These are phyloP conservation scores for Rosa multiflora DNA, from an alignment of 306 rosid genomes.

Conservation along the genomic window DNA sequence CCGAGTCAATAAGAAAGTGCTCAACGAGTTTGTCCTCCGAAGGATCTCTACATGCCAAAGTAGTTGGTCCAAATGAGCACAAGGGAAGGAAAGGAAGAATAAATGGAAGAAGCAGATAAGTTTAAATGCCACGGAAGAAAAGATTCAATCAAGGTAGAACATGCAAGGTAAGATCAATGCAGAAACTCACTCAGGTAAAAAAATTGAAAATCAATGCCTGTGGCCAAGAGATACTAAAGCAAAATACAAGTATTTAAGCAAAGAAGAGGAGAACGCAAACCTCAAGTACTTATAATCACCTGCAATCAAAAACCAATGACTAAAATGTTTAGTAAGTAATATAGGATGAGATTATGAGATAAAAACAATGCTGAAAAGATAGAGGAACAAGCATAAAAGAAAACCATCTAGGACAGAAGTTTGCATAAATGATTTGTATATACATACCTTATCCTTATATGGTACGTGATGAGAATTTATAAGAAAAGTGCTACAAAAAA, in stretches of 20 bases:
- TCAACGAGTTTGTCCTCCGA: constrained; percentile 64
- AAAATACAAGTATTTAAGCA: constrained; percentile 14
- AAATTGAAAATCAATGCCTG: not conserved
- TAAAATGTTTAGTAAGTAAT: constrained; percentile 16
- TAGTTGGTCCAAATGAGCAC: not conserved
- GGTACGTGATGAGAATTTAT: not conserved
- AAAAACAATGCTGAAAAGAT: not conserved
- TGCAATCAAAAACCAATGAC: constrained; percentile 28
- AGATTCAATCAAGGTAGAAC: constrained; percentile 8
- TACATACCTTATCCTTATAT: too few relatives aligned
- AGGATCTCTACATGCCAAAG: constrained; percentile 57
- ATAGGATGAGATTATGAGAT: not conserved
- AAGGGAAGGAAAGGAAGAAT: not conserved
- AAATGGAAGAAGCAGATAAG: constrained; percentile 3
- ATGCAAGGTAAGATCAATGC: not conserved
- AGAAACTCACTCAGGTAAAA: not conserved
- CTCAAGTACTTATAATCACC: constrained; percentile 87
- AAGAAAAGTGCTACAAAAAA: not conserved
- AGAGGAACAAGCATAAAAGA: not conserved
- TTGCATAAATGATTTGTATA: too few relatives aligned
- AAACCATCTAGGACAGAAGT: not conserved
- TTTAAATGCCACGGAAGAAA: not conserved
- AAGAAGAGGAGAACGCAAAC: constrained; percentile 38
- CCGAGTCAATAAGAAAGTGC: constrained; percentile 68
- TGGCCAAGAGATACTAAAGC: not conserved